Percentiles rank a stretch among this genome's conserved stretches.
Evolutionary conservation across 2,329 filamentous ascomycete species (phyloP).

Genomic region (Clathrospora elynae): DNA sequence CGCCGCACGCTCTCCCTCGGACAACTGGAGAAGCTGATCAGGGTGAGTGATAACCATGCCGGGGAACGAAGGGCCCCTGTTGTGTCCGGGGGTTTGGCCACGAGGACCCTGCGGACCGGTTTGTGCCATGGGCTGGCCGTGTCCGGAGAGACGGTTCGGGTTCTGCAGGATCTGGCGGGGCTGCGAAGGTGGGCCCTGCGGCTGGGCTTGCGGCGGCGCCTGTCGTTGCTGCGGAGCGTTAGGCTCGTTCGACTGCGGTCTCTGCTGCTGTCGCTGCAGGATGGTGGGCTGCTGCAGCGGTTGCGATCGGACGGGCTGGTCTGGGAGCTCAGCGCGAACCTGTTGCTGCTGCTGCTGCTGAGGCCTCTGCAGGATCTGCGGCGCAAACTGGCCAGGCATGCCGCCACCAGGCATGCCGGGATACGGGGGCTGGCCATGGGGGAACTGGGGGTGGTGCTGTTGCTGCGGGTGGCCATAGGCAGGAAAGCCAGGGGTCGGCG

Average conservation of each 20-base stretch:
- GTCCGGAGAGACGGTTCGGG: conserved; percentile 65
- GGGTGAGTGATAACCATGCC: conserved; percentile 67
- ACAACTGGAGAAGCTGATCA: conserved; percentile 74
- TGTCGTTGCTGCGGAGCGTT: conserved; percentile 34
- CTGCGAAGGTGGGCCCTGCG: conserved; percentile 48
- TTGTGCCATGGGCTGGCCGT: conserved; percentile 48
- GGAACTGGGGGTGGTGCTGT: conserved; percentile 33
- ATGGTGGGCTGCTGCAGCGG: conserved; percentile 42
- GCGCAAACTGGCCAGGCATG: conserved; percentile 52
- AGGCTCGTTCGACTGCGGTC: conserved; percentile 30
- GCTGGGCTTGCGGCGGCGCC: conserved; percentile 43
- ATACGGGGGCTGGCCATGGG: conserved; percentile 37
- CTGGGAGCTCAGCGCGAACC: conserved; percentile 53
- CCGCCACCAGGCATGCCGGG: conserved; percentile 37
- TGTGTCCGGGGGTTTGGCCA: conserved; percentile 44
- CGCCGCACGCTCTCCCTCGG: conserved; percentile 80
- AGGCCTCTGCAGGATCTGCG: conserved; percentile 58
- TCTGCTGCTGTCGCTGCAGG: conserved; percentile 45
- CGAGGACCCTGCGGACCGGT: conserved; percentile 34
- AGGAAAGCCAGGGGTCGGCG: conserved; percentile 24
- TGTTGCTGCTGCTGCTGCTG: conserved; percentile 48
- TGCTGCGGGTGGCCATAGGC: conserved; percentile 20
- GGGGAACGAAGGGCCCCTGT: conserved; percentile 56
- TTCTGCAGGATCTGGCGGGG: conserved; percentile 82
- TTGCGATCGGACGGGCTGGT: conserved; percentile 37